Percentiles rank a stretch among this genome's conserved stretches.
Evolutionary conservation across 2,329 filamentous ascomycete genomes (phyloP).

Genomic region (Magnaporthales sp.): DNA sequence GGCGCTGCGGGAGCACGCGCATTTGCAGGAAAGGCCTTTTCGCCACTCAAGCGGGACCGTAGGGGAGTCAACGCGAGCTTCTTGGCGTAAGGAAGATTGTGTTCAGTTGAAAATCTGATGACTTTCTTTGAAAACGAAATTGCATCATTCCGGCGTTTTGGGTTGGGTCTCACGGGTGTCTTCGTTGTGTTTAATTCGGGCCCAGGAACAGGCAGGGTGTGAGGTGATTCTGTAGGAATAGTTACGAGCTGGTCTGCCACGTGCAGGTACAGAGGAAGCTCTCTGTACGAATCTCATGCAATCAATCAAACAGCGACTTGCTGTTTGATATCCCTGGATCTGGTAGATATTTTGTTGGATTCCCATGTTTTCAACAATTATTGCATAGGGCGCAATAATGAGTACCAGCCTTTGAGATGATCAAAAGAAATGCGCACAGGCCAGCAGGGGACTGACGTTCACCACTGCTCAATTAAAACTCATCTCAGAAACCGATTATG

Average conservation of each 20-base stretch:
- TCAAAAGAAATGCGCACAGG: background rate
- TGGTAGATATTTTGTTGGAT: background rate
- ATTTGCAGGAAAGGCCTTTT: slow-evolving; percentile 44
- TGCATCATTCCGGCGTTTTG: background rate
- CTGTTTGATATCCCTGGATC: background rate
- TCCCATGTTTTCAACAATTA: background rate
- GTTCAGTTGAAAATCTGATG: background rate
- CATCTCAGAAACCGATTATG: background rate
- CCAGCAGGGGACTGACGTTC: background rate
- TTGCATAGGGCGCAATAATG: no score
- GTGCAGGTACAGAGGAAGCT: background rate
- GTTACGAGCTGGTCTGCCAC: background rate
- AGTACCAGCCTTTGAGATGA: background rate
- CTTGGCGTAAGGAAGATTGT: slow-evolving; percentile 23
- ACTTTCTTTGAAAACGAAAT: background rate
- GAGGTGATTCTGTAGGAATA: background rate
- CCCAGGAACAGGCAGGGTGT: background rate
- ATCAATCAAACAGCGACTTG: background rate
- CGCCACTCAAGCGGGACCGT: slow-evolving; percentile 63
- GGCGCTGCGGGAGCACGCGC: slow-evolving; percentile 17
- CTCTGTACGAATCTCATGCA: background rate
- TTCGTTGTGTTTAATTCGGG: background rate
- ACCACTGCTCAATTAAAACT: background rate
- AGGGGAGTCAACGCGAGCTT: slow-evolving; percentile 56
- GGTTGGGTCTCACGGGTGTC: background rate